Evolutionary conservation across 805 yeast genomes (phyloP), one percentile per base, ranked within the genome.

Genomic region (Wickerhamiella spandovensis): DNA sequence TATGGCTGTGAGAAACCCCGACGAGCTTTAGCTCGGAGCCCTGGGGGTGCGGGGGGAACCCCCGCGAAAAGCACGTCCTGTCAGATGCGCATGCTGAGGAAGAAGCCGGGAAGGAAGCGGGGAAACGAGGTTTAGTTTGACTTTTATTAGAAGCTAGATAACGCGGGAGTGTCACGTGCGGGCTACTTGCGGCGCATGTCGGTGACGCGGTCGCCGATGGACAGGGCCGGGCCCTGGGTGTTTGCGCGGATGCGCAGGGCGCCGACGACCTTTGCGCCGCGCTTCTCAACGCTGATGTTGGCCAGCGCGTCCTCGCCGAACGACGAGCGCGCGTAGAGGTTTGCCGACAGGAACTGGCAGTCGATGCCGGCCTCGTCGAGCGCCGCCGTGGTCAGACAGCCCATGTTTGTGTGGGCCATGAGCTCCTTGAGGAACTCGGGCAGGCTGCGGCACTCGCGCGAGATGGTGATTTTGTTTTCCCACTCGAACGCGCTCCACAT

Each of bases 401-500:
- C 80, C 97, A 92, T 94, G 67, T 90, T 89, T 3, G 98, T 92
- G 46, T 86, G 89, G 51, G 74, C 71, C 70, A 84, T 70, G 58
- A 92, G 71, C 45, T 78, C 84, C 62, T 82, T 81, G 62, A 94
- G 74, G 1, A 94, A 79, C 58, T 82, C 81, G 48, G 58, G 54
- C 35, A 58, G 30, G 21, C 56, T 52, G 22, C 61, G 54, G 28
- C 48, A 47, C 44, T 48, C 39, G 32, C 43, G 24, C 37, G 62
- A 53, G 64, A 92, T 84, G 53, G 89, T 84, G 59, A 92, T 89
- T 72, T 92, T 92, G 72, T 92, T 92, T 69, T 92, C 98, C 98
- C 98, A 92, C 70, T 92, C 99, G 64, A 94, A 92, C 66, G 89
- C 97, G 65, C 88, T 87, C 99, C 99, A 92, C 97, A 89, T 90